A percentile compares a stretch with the other conserved stretches of the same genome.
phyloP scores from a whole-genome alignment of 768 basidiomycete genomes.

The Leccinum longicurvipes region DNA sequence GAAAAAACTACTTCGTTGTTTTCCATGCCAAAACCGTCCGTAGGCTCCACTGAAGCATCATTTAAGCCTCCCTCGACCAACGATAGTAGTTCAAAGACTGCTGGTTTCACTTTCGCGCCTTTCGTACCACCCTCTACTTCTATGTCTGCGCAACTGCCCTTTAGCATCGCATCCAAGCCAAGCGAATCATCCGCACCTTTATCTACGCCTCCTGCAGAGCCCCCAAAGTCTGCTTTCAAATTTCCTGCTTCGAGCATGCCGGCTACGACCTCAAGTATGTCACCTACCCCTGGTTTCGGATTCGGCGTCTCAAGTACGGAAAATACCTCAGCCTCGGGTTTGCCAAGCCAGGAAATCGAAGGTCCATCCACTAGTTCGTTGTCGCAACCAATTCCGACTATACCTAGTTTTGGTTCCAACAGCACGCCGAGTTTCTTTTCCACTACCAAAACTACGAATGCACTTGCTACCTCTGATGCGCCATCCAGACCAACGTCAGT shows the following conservation, averaged over 20 bases:
- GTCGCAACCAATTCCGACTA: constrained; percentile 10
- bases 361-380: constrained; percentile 1
- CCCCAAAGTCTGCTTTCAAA: constrained; percentile 31
- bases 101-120: constrained; percentile 27
- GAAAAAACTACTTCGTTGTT: constrained; percentile 19
- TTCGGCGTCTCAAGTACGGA: constrained; percentile 9
- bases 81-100: constrained; percentile 18
- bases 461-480: constrained; percentile 21
- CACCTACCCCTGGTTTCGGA: constrained; percentile 19
- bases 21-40: constrained; percentile 36
- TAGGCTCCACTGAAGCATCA: constrained; percentile 16
- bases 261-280: constrained; percentile 2
- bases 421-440: constrained; percentile 24
- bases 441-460: constrained; percentile 12
- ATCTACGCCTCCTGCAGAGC: constrained; percentile 14
- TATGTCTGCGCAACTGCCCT: constrained; percentile 8
- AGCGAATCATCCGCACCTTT: constrained; percentile 12
- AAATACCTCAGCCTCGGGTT: background rate
- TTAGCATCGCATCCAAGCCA: constrained; percentile 15
- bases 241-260: constrained; percentile 16
- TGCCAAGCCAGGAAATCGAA: constrained; percentile 13
- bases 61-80: constrained; percentile 6
- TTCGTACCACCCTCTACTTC: constrained; percentile 21
- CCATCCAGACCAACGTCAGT: constrained; percentile 21
- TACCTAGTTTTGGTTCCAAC: constrained; percentile 15